Evolutionary conservation across 306 rosid genomes (phyloP), one percentile per base, ranked within the genome.

Genomic region (Trichosanthes cucumerina): DNA sequence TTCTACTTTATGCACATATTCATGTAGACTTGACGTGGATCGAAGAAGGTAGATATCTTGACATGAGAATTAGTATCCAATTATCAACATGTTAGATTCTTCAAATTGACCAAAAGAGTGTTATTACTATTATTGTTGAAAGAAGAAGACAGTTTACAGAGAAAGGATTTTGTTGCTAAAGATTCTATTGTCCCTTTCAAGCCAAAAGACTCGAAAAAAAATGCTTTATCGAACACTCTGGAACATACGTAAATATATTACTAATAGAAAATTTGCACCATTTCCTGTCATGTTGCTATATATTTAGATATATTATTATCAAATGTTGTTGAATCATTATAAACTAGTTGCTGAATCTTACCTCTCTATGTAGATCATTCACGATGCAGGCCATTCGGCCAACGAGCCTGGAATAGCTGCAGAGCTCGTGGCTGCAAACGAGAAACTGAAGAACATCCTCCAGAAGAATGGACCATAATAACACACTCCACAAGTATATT

Each of bases 401-500:
- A 95, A 88, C 83, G 98, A 95, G 85, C 96, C 91, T 6, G 93
- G 97, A 84, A 87, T 87, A 84, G 82, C 96, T 80, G 92, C 91
- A 3, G 97, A 95, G 86, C 98, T 95, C 39, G 97, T 95, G 83
- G 96, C 90, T 66, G 97, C 96, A 68, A 95, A 88, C 73, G 98
- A 95, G 89, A 92, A 83, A 82, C 86, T 92, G 23, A 92, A 95
- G 68, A 76, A 82, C 86, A 76, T 83, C 19, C 83, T 82, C 81
- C 87, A 84, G 86, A 81, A 83, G 54, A 86, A 83, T 78, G 87
- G 87, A 63, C 38, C 71, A 72, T 90, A 84, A 86, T 64, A 75
- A 79, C 81, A 53, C 34, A 63, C 69, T n/a, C n/a, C n/a, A n/a
- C 79, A 65, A 7, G 72, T 69, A 77, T 53, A 71, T n/a, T n/a